Evolutionary conservation across 208 protist genomes (phyloP), one percentile per base, ranked within the genome.

Genomic region (Novymonas esmeraldas): DNA sequence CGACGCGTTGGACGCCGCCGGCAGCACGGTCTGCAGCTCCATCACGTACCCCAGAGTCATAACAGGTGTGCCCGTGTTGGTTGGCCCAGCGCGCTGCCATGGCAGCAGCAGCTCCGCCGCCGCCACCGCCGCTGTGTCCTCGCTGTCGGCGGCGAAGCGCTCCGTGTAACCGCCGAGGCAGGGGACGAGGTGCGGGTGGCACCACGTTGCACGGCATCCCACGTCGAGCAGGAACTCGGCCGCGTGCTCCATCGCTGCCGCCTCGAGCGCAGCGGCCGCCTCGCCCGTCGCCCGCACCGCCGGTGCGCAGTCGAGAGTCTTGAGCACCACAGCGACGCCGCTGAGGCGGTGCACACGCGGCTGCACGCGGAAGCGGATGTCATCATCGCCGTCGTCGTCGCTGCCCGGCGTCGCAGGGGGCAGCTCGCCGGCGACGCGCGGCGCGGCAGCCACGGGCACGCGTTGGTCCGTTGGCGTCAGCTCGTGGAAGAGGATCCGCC

Each of bases 151-250:
- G 42, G 38, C 48, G 56, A 85, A 79, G 63, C 73, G 84, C 60
- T 94, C 84, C 24, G 82, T 86, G 70, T 80, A 94, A 20, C 78
- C 82, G 16, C 88, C 88, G 31, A 76, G 68, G 67, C 78, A 87
- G 36, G 48, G 56, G 39, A 88, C 64, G 22, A 94, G 28, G 65
- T 81, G 58, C 18, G 88, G 84, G 71, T 90, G 84, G 67, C 74
- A 87, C 88, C 88, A 94, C 28, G 56, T 49, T 28, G 52, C 36
- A 39, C 88, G 88, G 18, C 59, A 68, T 1, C 63, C 68, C 45
- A 76, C 80, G 57, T 94, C 88, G 54, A 84, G 76, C 51, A 88
- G 61, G 67, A 94, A 94, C 33, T 89, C 39, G 31, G 46, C 13
- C 58, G 76, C 52, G 57, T 66, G 28, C 66, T 36, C n/a, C 69